Evolutionary conservation across 2,329 filamentous ascomycete genomes (phyloP), one percentile per base, ranked within the genome.

Genomic region (Talaromyces sp.): DNA sequence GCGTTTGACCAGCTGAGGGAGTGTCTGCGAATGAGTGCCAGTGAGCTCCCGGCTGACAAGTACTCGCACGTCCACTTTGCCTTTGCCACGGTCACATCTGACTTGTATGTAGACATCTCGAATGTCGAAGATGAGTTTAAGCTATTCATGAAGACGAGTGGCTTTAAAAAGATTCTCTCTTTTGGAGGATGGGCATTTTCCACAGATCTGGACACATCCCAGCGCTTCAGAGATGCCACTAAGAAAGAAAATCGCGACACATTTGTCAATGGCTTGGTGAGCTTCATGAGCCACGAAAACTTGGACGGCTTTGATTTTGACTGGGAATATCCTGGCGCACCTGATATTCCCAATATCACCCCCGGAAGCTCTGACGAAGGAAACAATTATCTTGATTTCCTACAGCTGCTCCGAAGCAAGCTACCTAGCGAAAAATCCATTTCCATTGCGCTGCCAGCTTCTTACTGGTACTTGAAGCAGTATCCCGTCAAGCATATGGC

Each of bases 181-280:
- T 75, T 82, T 64, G 79, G 79, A 31, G 80, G 79, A 28, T 81
- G 80, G 80, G 69, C 67, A 30, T 76, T 78, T 61, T 78, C 73
- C 1, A 80, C 79, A 0, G 67, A 70, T 1, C 69, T 73, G 0
- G 68, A 61, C 5, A 78, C 76, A 0, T 80, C 73, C 60, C 36
- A 59, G n/a, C 75, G 80, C 50, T 75, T 81, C 61, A 70, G 78
- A 1, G 62, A 76, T 8, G 75, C 63, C 16, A 70, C 77, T 5
- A 69, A 60, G 63, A 65, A 69, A 1, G 72, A 61, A 0, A 82
- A 83, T 62, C 72, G 77, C 0, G 63, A 68, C 6, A 75, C 36
- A 16, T 73, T 83, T 47, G 67, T 72, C 9, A 64, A 69, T 18
- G 76, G 77, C 65, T 60, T 78, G 44, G 66, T 75, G 61, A 60